Evolutionary conservation across 2,329 filamentous ascomycete genomes (phyloP).

Genomic region (Botrytis squamosa): DNA sequence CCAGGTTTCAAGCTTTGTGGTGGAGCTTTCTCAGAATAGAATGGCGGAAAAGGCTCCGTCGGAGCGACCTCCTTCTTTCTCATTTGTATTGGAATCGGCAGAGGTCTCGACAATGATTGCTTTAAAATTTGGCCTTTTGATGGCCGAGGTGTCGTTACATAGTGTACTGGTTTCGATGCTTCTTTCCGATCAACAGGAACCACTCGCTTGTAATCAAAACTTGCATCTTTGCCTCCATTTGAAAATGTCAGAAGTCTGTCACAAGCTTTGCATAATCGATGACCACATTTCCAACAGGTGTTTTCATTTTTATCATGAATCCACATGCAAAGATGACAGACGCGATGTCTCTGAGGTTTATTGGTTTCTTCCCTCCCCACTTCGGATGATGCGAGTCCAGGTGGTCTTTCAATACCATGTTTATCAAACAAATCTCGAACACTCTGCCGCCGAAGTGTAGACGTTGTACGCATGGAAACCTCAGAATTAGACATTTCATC

Average conservation of each 20-base stretch:
- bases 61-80: not conserved
- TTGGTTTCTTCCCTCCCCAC: conserved; percentile 1
- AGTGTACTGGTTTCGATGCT: not conserved
- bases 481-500: conserved; percentile 27
- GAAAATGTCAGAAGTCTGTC: conserved; percentile 13
- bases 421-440: conserved; percentile 50
- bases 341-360: conserved; percentile 32
- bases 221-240: not conserved
- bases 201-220: not conserved
- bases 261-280: conserved; percentile 51
- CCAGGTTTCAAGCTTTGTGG: not conserved
- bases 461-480: conserved; percentile 35
- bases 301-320: conserved; percentile 41
- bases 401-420: conserved; percentile 47
- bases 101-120: not conserved
- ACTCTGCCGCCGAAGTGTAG: conserved; percentile 43
- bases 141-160: not conserved
- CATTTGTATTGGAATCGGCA: not conserved
- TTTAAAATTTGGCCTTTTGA: not conserved
- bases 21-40: not conserved
- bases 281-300: conserved; percentile 51
- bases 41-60: not conserved
- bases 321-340: conserved; percentile 53
- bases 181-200: not conserved
- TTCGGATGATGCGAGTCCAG: conserved; percentile 40